A percentile compares a stretch with the other conserved stretches of the same genome.
phyloP scores from a whole-genome alignment of 2,329 filamentous ascomycete species.

The Apiospora phragmitis region DNA sequence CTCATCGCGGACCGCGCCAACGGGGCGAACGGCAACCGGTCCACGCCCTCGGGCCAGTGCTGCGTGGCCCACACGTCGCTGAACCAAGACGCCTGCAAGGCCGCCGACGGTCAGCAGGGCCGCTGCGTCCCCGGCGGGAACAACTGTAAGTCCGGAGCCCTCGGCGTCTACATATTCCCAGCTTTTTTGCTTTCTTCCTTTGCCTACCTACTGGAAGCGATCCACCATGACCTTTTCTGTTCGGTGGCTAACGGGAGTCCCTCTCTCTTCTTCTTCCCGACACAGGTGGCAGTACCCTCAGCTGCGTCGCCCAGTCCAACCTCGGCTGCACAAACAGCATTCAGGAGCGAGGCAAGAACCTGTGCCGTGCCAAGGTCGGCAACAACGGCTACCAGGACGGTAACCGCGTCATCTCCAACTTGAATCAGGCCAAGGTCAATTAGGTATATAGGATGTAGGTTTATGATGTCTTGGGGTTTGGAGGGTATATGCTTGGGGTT shows the following conservation, averaged over 20 bases:
- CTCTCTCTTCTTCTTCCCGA: neutral
- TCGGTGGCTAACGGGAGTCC: neutral
- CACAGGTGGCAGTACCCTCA: constrained; percentile 15
- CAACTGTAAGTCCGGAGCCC: constrained; percentile 8
- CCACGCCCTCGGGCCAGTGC: constrained; percentile 16
- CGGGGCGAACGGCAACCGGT: constrained; percentile 2
- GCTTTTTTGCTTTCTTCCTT: neutral
- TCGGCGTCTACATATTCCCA: too few relatives aligned
- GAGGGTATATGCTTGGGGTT: too few relatives aligned
- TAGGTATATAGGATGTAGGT: neutral
- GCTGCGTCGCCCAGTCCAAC: constrained; percentile 17
- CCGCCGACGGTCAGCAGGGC: constrained; percentile 12
- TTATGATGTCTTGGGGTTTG: neutral
- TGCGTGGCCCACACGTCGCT: constrained; percentile 18
- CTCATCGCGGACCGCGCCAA: constrained; percentile 3
- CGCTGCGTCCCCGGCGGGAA: constrained; percentile 20
- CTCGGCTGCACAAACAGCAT: constrained; percentile 14
- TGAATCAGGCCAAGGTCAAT: constrained; percentile 12
- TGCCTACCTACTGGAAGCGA: too few relatives aligned
- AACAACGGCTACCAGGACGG: constrained; percentile 12
- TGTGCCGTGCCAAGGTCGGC: constrained; percentile 16
- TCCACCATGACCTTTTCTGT: neutral
- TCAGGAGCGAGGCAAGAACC: constrained; percentile 18
- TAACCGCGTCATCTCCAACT: neutral
- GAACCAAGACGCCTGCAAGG: constrained; percentile 18